Evolutionary conservation across 176 grass and related monocot species (phyloP).

Genomic region (Triticum turgidum): DNA sequence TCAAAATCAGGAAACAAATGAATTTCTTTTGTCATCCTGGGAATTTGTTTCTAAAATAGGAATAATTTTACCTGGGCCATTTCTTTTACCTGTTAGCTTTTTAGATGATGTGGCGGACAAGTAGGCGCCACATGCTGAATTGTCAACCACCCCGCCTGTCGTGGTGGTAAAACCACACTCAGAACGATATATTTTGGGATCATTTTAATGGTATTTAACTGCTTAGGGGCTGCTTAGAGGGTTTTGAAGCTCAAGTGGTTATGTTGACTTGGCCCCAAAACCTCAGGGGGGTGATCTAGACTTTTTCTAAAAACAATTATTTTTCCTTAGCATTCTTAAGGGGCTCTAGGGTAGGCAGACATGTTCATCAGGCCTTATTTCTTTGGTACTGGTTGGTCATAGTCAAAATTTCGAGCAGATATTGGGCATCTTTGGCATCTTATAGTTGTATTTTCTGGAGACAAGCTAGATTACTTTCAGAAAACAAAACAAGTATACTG

Average conservation of each 20-base stretch:
- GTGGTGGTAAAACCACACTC: not conserved
- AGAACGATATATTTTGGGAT: not conserved
- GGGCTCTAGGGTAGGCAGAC: not conserved
- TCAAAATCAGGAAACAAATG: not conserved
- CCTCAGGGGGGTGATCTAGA: not conserved
- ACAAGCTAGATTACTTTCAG: constrained; percentile 12
- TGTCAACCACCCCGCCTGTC: not conserved
- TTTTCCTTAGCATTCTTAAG: not conserved
- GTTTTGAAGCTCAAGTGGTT: not conserved
- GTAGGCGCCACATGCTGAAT: not conserved
- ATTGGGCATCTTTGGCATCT: not conserved
- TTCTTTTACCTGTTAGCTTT: not conserved
- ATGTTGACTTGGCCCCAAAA: not conserved
- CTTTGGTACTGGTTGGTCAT: not conserved
- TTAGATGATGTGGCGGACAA: not conserved
- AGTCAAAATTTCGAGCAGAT: not conserved
- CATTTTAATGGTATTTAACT: not conserved
- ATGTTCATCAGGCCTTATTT: not conserved
- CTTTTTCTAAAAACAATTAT: not conserved
- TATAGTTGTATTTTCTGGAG: constrained; percentile 22
- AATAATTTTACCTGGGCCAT: not conserved
- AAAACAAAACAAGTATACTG: not conserved
- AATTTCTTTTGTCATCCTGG: not conserved
- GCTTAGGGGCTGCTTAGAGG: not conserved
- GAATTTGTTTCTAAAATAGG: not conserved